Evolutionary conservation across 2,329 filamentous ascomycete species (phyloP), one percentile per base, ranked within the genome.

Genomic region (Coniochaeta hoffmannii): DNA sequence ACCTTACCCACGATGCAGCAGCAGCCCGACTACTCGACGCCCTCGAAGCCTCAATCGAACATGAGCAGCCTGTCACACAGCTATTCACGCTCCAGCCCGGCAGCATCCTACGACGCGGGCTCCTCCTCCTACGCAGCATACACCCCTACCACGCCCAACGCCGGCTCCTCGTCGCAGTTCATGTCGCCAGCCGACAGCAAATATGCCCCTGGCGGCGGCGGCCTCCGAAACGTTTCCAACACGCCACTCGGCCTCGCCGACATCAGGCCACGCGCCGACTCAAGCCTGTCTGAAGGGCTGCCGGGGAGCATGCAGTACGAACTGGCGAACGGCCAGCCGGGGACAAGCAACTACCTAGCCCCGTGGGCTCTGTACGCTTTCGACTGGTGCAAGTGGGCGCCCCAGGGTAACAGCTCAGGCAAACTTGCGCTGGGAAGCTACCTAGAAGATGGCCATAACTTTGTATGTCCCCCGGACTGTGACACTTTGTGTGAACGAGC

Each of bases 341-440:
- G 89, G 68, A 95, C 93, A 60, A 96, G 90, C 77, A 97, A 93
- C 69, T 96, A 97, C 68, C 75, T 96, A 60, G 91, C 93, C 4
- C 92, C 93, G 0, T 99, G 94, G 90, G 88, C 91, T 14, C 86
- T 96, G 55, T 99, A 97, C 70, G 93, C 94, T 12, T 93, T 96
- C 65, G 94, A 99, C 74, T 99, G 94, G 94, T 99, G 94, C 76
- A 99, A 99, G 73, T 99, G 94, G 93, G 85, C 89, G 15, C 86
- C 93, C 2, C 84, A 90, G 65, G 85, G 73, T 64, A 86, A 86
- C 62, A 86, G 89, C 59, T 90, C 90, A 3, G 94, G 94, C 36
- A 97, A 97, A 72, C 82, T 99, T 63, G 94, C 94, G 12, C 80
- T 99, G 36, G 94, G 93, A 57, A 99, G 94, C 75, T 97, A 97